Evolutionary conservation across 2,329 filamentous ascomycete species (phyloP).

Genomic region (Diplodia mutila): DNA sequence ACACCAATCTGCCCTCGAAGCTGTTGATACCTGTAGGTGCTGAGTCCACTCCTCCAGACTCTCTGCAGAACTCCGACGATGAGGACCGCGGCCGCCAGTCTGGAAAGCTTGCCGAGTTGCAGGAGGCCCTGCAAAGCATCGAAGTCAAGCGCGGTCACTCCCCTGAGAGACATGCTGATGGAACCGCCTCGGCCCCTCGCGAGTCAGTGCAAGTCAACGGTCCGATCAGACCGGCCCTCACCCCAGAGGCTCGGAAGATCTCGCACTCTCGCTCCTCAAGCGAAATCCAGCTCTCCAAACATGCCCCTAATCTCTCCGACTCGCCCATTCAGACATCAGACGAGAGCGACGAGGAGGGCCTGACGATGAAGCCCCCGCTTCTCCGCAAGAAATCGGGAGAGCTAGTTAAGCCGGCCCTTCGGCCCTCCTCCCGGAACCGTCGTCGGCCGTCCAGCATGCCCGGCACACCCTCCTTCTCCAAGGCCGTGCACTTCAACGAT

Average conservation of each 20-base stretch:
- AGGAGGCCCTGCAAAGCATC: slow-evolving; percentile 82
- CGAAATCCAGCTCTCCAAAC: slow-evolving; percentile 57
- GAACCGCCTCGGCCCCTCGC: slow-evolving; percentile 29
- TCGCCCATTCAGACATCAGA: slow-evolving; percentile 49
- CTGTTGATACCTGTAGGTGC: slow-evolving; percentile 72
- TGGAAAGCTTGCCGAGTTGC: slow-evolving; percentile 65
- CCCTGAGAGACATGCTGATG: slow-evolving; percentile 47
- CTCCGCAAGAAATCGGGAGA: slow-evolving; percentile 98
- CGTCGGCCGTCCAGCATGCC: slow-evolving; percentile 94
- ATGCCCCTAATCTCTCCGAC: slow-evolving; percentile 41
- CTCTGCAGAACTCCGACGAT: slow-evolving; percentile 77
- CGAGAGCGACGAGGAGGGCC: slow-evolving; percentile 57
- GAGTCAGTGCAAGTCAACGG: slow-evolving; percentile 29
- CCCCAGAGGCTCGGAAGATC: slow-evolving; percentile 62
- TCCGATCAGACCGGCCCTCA: slow-evolving; percentile 46
- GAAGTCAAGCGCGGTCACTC: slow-evolving; percentile 66
- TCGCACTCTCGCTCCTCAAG: slow-evolving; percentile 64
- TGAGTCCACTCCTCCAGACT: slow-evolving; percentile 90
- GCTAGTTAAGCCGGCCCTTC: slow-evolving; percentile 87
- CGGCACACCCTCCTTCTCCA: slow-evolving; percentile 91
- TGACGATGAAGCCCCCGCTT: slow-evolving; percentile 78
- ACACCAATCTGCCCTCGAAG: slow-evolving; percentile 58
- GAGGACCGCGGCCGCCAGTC: slow-evolving; percentile 65
- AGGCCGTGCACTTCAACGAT: slow-evolving; percentile 98
- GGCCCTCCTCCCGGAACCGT: slow-evolving; percentile 67